Evolutionary conservation across 352 stramenopile genomes (phyloP), one percentile per base, ranked within the genome.

Genomic region (Aphanomyces stellatus): DNA sequence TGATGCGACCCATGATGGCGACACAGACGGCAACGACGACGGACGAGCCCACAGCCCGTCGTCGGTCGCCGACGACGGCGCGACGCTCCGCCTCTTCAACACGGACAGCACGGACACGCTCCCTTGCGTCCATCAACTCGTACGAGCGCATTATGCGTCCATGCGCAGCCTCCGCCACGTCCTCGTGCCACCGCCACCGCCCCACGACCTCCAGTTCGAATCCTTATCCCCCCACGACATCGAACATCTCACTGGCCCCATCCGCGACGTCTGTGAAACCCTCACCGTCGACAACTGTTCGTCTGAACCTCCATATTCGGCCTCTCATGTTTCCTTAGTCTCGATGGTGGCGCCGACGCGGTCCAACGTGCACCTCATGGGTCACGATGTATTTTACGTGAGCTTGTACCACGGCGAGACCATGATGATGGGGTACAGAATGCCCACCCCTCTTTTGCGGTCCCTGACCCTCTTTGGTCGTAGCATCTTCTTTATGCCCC

Each of bases 401-500:
- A 93, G 91, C 70, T 75, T 93, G 3, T 93, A 81, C 82, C 82
- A 93, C 53, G 88, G 78, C 3, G 85, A 93, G 53, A 87, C 75
- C 17, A 91, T 93, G 51, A 82, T 88, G 70, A 88, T 93, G 65
- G 85, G 85, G 77, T 85, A 63, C 51, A 60, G 33, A 22, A 5
- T 48, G 22, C 30, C 27, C 25, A 22, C 24, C 13, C 33, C 49
- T 34, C 27, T 0, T 19, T n/a, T 7, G 22, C 49, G 8, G n/a
- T 13, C 8, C 19, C 8, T 51, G 13, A 57, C 13, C 8, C 15
- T 15, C 19, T 37, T 7, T 30, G 19, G 30, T 37, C 11, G 46
- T 57, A 93, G 84, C 3, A 92, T 94, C 69, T 94, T 94, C 60
- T 87, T 94, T 49, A 72, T 94, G 42, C 81, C 85, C 1, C 85